Conservation (phyloP, 352 stramenopile genomes). For the Ophiocytium majus region DNA sequence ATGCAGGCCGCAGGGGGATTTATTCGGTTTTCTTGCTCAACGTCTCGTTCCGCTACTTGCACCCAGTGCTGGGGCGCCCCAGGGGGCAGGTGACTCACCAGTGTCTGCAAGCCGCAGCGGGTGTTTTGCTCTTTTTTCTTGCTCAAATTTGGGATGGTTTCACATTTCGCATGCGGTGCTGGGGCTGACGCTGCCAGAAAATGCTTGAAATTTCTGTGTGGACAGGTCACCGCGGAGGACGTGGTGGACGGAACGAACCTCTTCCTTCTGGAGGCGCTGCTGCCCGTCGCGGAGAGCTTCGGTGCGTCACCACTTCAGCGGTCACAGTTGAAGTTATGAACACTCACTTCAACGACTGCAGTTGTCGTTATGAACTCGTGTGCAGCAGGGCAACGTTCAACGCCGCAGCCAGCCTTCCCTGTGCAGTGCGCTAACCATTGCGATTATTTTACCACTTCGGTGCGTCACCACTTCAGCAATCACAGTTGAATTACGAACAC, state of each 20-base stretch:
- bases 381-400: neutral
- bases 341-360: neutral
- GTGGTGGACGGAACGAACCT: constrained; percentile 72
- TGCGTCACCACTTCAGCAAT: neutral
- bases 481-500: neutral
- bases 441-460: neutral
- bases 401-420: neutral
- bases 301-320: neutral
- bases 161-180: too few species aligned
- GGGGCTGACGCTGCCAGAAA: too few species aligned
- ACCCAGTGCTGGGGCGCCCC: too few species aligned
- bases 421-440: too few species aligned
- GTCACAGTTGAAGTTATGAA: neutral
- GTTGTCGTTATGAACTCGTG: neutral
- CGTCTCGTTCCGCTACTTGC: too few species aligned
- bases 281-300: constrained; percentile 82
- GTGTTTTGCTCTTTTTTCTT: too few species aligned
- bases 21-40: too few species aligned
- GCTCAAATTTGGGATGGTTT: too few species aligned
- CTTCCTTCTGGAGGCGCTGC: constrained; percentile 80
- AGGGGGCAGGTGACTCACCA: too few species aligned
- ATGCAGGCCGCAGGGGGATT: too few species aligned
- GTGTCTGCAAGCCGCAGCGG: too few species aligned
- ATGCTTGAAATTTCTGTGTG: too few species aligned
- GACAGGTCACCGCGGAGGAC: constrained; percentile 78